phyloP scores from a whole-genome alignment of 2,329 filamentous ascomycete species.

The Trichoderma citrinoviride region DNA sequence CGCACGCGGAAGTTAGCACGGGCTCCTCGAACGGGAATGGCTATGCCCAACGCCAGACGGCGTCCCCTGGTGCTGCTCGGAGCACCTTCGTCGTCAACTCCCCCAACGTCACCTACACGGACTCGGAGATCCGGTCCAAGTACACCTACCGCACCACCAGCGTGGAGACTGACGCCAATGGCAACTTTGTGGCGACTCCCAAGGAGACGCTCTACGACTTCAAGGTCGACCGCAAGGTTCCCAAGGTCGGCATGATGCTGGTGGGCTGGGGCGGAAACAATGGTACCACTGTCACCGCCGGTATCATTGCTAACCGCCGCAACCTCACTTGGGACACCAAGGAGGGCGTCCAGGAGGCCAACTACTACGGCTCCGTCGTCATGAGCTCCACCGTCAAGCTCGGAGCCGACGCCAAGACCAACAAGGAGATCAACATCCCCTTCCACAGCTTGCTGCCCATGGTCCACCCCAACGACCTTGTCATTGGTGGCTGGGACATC shows the following conservation, averaged over 20 bases:
- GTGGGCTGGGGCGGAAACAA: constrained; percentile 99
- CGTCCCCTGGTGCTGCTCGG: constrained; percentile 49
- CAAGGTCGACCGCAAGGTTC: constrained; percentile 91
- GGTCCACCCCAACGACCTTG: constrained; percentile 94
- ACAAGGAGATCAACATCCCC: constrained; percentile 90
- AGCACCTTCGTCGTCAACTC: constrained; percentile 84
- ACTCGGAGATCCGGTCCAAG: constrained; percentile 83
- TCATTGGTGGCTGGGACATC: constrained; percentile 97
- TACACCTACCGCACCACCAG: constrained; percentile 96
- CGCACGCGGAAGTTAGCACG: constrained; percentile 70
- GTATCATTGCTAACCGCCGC: constrained; percentile 92
- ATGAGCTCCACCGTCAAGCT: constrained; percentile 98
- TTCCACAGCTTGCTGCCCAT: constrained; percentile 94
- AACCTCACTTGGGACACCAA: constrained; percentile 89
- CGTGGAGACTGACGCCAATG: constrained; percentile 67
- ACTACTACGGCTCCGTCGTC: constrained; percentile 97
- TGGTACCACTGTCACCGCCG: constrained; percentile 92
- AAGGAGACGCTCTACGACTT: constrained; percentile 93
- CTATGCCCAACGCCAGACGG: constrained; percentile 40
- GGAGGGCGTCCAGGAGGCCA: constrained; percentile 78
- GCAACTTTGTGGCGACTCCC: constrained; percentile 79
- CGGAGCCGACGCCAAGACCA: constrained; percentile 78
- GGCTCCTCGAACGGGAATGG: constrained; percentile 63
- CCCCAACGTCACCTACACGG: constrained; percentile 88
- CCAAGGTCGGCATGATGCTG: constrained; percentile 94